A percentile compares a stretch with the other conserved stretches of the same genome.
phyloP scores from a whole-genome alignment of 306 rosid species.

The Glycine tomentella region DNA sequence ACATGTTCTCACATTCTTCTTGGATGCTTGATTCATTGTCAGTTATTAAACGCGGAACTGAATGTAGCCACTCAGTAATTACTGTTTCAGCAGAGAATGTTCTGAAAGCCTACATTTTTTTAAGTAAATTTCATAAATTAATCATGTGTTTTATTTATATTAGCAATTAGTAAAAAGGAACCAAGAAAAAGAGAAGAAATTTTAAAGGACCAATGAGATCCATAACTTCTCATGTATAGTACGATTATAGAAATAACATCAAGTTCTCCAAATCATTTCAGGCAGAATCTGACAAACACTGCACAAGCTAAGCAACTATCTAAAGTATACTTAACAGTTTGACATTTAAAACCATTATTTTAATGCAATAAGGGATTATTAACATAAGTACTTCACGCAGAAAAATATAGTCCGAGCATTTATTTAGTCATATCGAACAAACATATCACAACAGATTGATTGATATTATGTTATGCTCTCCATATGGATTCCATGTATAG shows the following conservation, averaged over 20 bases:
- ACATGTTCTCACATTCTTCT: conserved; percentile 92
- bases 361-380: not conserved
- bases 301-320: conserved; percentile 15
- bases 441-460: not conserved
- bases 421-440: not conserved
- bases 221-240: not conserved
- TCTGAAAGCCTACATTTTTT: conserved; percentile 72
- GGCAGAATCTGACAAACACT: not conserved
- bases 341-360: not conserved
- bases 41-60: conserved; percentile 79
- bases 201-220: conserved; percentile 4
- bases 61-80: conserved; percentile 84
- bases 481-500: not conserved
- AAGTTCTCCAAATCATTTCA: conserved; percentile 30
- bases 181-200: conserved; percentile 2
- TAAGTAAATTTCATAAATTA: conserved; percentile 37
- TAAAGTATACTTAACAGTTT: not conserved
- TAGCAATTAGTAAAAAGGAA: conserved; percentile 2
- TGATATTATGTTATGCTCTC: not conserved
- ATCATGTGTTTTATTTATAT: not conserved
- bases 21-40: conserved; percentile 94
- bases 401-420: not conserved
- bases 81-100: conserved; percentile 73
- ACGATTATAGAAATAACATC: not conserved
- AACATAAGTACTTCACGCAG: not conserved